A percentile compares a stretch with the other conserved stretches of the same genome.
These are phyloP conservation scores for Dioscorea zingiberensis DNA, from an alignment of 106 monocot genomes.

Conservation along the genomic window DNA sequence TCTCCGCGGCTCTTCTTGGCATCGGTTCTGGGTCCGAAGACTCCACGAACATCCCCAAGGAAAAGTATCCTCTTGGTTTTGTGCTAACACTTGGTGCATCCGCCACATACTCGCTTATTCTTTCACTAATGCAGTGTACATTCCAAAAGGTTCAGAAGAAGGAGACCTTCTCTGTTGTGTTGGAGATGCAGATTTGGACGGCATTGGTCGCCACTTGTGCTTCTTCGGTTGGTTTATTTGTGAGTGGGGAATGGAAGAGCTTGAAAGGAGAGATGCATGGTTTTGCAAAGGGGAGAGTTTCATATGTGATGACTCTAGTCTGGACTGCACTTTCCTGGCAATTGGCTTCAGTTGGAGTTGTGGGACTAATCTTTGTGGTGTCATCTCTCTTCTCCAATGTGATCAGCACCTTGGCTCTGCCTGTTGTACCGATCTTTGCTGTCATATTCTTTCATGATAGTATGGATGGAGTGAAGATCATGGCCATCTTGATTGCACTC, in stretches of 20 bases:
- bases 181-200: neutral
- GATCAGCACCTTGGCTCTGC: neutral
- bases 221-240: neutral
- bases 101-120: neutral
- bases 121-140: neutral
- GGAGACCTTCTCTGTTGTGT: neutral
- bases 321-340: neutral
- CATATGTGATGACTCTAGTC: constrained; percentile 1
- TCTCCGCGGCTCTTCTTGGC: neutral
- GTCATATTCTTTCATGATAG: constrained; percentile 2
- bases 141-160: neutral
- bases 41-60: neutral
- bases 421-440: neutral
- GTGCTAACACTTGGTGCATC: neutral
- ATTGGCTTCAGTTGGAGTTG: neutral
- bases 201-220: neutral
- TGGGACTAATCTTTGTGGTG: neutral
- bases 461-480: neutral
- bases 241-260: too few species aligned
- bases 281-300: neutral
- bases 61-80: neutral
- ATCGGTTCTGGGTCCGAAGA: neutral
- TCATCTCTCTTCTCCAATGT: neutral
- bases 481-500: neutral
- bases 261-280: neutral